Evolutionary conservation across 2,329 filamentous ascomycete genomes (phyloP), one percentile per base, ranked within the genome.

Genomic region (Fonsecaea multimorphosa): DNA sequence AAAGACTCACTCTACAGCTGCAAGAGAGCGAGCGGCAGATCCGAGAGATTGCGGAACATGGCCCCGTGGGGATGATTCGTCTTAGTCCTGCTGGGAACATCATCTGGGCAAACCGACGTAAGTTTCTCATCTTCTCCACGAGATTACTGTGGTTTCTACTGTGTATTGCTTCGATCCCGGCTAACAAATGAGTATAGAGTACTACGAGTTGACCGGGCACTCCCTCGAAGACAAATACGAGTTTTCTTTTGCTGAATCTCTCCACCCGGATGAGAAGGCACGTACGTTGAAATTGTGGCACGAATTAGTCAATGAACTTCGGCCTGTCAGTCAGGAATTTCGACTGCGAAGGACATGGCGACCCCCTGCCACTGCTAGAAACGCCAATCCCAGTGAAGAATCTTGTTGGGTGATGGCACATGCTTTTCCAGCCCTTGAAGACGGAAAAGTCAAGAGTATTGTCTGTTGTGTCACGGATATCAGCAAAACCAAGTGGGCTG

Each of bases 391-490:
- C 12, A 46, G 58, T 11, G 64, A 67, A 58, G 66, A 70, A 55
- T 44, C 52, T 53, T 52, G 56, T 29, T 70, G 67, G 68, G 34
- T 72, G 8, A 51, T 72, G 36, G 32, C 46, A 36, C 62, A 65
- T 24, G 65, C 59, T 5, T 65, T 64, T 31, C 70, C 70, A 16
- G 38, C 58, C 11, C 57, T 70, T 14, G 65, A 68, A 36, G 36
- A 77, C 77, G 8, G 78, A 74, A 2, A 61, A 24, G 4, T 66
- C 27, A 66, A 60, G 38, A 63, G 61, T 16, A 34, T 80, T 76
- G 7, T 72, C 82, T 56, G 76, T 72, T 60, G 78, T 79, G 19
- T 82, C 79, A 71, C 77, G 74, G 54, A 76, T 19, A 78, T 78
- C 11, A 72, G 73, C 9, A 67, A 71, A 8, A 55, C 65, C 7